Evolutionary conservation across 2,329 filamentous ascomycete genomes (phyloP).

Genomic region (Geoglossum cookeanum): DNA sequence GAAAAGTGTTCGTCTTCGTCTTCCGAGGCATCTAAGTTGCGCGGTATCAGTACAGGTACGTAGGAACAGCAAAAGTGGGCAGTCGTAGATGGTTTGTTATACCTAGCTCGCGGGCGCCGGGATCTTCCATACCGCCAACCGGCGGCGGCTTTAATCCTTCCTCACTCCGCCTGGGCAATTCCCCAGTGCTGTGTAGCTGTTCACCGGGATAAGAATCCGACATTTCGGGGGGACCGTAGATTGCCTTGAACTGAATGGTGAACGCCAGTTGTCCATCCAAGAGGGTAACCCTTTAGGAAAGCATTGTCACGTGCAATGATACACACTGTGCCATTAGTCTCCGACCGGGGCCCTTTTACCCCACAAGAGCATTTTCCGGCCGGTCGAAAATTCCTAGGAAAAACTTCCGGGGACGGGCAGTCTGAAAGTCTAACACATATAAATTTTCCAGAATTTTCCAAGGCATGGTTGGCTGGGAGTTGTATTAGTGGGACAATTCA

Average conservation of each 20-base stretch:
- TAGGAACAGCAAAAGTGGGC: slow-evolving; percentile 5
- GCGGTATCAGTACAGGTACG: slow-evolving; percentile 7
- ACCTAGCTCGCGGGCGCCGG: slow-evolving; percentile 37
- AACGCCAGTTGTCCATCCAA: background rate
- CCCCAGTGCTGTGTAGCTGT: slow-evolving; percentile 19
- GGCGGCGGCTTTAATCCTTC: slow-evolving; percentile 33
- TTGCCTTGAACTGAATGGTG: background rate
- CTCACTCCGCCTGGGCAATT: slow-evolving; percentile 15
- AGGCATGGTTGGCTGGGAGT: too few species aligned
- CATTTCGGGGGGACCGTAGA: background rate
- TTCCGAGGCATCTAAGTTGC: slow-evolving; percentile 23
- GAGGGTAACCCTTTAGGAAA: background rate
- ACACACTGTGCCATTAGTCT: background rate
- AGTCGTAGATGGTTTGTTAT: slow-evolving; percentile 6
- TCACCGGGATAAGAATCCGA: background rate
- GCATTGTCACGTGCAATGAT: background rate
- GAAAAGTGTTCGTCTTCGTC: slow-evolving; percentile 44
- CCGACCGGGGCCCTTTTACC: too few species aligned
- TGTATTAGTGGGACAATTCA: too few species aligned
- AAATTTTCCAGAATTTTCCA: too few species aligned
- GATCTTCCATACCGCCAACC: slow-evolving; percentile 34
- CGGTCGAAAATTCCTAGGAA: too few species aligned
- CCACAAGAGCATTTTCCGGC: too few species aligned
- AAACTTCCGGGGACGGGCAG: too few species aligned
- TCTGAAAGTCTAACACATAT: too few species aligned